Base-by-base conservation (phyloP, 176 grass and related monocot genomes). In the Oryza officinalis region DNA sequence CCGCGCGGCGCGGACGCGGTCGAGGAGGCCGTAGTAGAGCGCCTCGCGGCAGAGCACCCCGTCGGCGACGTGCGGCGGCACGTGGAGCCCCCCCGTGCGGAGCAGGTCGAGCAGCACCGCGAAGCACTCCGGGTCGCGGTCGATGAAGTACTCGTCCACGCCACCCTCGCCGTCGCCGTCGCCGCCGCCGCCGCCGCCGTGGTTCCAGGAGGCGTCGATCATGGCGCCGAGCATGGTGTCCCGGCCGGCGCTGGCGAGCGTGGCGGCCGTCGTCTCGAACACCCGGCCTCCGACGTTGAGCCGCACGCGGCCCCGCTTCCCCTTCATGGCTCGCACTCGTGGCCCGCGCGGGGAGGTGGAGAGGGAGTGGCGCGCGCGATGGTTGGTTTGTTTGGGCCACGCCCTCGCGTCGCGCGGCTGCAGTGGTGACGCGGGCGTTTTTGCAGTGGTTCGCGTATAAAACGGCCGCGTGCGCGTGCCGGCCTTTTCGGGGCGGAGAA, bases 141-240 rank as follows among this genome's bases (percentile, higher is more conserved):
- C 96, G 72, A 98, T 82, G 88, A 95, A 98, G 83, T 98, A 98
- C 76, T 98, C 95, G 2, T 67, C 45, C 22, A 5, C 10, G 10
- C 4, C 57, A 13, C 45, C 13, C 45, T 0, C 6, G 2, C 0
- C 8, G 0, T 3, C 70, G 18, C 2, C 33, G 33, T 35, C 10
- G 7, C 4, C 57, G 23, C 3, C 54, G 18, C 2, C 10, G 7
- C 4, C 57, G 23, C 3, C 54, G 18, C 2, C 13, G 63, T 7
- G 3, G 82, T 92, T 93, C 96, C 96, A 98, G 46, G 93, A 88
- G 22, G 92, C 80, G 60, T 93, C 93, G 9, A 98, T 8, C 73
- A 98, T 90, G 79, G 96, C 93, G 13, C 96, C 93, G n/a, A 98
- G 91, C 96, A 98, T 95, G 88, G 96, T 93, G 63, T 98, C 75